These are phyloP conservation scores for Sanghuangporus baumii DNA, from an alignment of 1,284 basidiomycete genomes.

Conservation along the genomic window DNA sequence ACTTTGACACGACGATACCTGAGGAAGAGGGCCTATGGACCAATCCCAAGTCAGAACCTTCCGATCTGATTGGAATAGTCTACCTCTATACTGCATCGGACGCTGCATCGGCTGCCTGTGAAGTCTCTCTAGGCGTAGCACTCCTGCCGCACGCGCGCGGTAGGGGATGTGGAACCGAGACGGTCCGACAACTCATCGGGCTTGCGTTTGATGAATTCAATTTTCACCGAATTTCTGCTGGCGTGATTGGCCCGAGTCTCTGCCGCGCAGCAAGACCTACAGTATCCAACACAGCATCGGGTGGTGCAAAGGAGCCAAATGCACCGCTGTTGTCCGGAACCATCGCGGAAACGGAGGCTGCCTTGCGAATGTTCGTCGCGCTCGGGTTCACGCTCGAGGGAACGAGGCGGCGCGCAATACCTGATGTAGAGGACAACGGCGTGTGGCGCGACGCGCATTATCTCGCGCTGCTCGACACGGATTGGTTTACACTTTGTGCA, in stretches of 20 bases:
- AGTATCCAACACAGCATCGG: neutral
- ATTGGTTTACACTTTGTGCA: conserved; percentile 12
- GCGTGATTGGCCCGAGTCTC: conserved; percentile 11
- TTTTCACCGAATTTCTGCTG: conserved; percentile 18
- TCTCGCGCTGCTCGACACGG: conserved; percentile 20
- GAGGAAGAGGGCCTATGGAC: neutral
- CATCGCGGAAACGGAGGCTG: conserved; percentile 1
- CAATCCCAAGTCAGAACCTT: neutral
- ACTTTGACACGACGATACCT: neutral
- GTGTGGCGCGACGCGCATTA: conserved; percentile 16
- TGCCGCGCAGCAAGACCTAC: neutral
- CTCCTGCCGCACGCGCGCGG: conserved; percentile 5
- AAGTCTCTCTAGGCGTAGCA: conserved; percentile 12
- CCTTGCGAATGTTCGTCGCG: conserved; percentile 14
- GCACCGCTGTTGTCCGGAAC: neutral
- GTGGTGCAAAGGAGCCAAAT: neutral
- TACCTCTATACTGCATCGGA: neutral
- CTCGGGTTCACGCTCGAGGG: conserved; percentile 20
- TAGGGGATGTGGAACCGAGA: conserved; percentile 7
- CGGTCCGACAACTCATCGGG: conserved; percentile 19
- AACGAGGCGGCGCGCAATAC: conserved; percentile 14
- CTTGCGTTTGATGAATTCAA: conserved; percentile 17
- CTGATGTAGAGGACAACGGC: conserved; percentile 1
- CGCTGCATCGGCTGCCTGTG: neutral
- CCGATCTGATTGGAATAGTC: conserved; percentile 7